phyloP scores from a whole-genome alignment of 768 basidiomycete species.

The Trametes punicea region DNA sequence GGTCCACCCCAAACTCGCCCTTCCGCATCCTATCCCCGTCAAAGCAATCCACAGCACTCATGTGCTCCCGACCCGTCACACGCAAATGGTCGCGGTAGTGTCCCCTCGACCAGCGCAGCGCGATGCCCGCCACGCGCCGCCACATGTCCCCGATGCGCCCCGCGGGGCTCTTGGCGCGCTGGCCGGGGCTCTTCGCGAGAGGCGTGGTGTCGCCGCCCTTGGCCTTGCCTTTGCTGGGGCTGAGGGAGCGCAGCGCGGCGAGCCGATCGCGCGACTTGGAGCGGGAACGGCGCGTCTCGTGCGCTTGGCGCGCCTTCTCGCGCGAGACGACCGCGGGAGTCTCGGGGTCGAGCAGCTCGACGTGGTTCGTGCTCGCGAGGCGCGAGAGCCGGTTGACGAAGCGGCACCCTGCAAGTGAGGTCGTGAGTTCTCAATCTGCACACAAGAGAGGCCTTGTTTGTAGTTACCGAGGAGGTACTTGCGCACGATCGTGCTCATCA shows the following conservation, averaged over 20 bases:
- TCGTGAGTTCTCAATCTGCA: neutral
- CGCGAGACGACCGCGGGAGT: conserved; percentile 46
- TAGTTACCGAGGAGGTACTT: conserved; percentile 75
- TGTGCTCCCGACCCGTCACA: conserved; percentile 65
- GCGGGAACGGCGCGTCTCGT: conserved; percentile 11
- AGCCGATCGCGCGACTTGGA: conserved; percentile 14
- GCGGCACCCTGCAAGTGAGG: conserved; percentile 54
- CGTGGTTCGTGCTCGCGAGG: conserved; percentile 29
- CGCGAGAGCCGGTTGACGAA: conserved; percentile 67
- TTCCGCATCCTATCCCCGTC: conserved; percentile 44
- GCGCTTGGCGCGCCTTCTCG: conserved; percentile 40
- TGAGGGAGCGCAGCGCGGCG: conserved; percentile 5
- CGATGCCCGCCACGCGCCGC: conserved; percentile 44
- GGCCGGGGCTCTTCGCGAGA: neutral
- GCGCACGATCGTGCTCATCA: conserved; percentile 76
- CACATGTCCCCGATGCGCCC: conserved; percentile 39
- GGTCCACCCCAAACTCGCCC: conserved; percentile 13
- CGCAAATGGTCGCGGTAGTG: conserved; percentile 61
- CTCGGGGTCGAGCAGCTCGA: conserved; percentile 38
- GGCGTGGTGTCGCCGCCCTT: neutral
- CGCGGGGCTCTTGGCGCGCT: conserved; percentile 18
- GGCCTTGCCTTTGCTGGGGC: neutral
- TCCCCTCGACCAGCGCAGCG: conserved; percentile 43
- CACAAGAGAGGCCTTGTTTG: neutral
- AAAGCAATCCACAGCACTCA: conserved; percentile 73